phyloP scores from a whole-genome alignment of 2,329 filamentous ascomycete species.

The Ilyonectria robusta region DNA sequence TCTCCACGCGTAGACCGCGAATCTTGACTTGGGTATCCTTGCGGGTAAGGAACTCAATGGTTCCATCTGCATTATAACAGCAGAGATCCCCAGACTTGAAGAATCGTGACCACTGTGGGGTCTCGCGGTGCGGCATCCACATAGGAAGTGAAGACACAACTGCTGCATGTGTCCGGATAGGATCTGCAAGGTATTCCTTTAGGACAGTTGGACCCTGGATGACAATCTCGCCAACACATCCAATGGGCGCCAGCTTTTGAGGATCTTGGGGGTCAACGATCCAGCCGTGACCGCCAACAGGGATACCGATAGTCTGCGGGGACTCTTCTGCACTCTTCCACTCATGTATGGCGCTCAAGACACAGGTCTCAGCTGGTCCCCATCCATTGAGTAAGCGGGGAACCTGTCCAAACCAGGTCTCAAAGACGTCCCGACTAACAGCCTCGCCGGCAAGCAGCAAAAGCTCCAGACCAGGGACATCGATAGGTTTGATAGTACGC shows the following conservation, averaged over 20 bases:
- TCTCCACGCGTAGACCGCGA: constrained; percentile 70
- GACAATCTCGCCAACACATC: constrained; percentile 33
- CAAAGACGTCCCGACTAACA: constrained; percentile 22
- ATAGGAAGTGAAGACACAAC: constrained; percentile 4
- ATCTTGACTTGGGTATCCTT: constrained; percentile 73
- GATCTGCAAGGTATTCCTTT: constrained; percentile 61
- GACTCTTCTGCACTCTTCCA: constrained; percentile 9
- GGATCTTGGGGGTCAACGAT: constrained; percentile 29
- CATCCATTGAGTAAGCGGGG: constrained; percentile 32
- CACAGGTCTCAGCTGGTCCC: constrained; percentile 32
- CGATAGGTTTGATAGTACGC: not conserved
- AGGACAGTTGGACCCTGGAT: constrained; percentile 55
- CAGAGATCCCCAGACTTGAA: constrained; percentile 67
- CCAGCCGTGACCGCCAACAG: constrained; percentile 30
- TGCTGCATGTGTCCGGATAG: not conserved
- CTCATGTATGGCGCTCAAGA: constrained; percentile 27
- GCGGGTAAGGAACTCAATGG: constrained; percentile 62
- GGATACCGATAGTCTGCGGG: constrained; percentile 17
- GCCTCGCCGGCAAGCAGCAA: constrained; percentile 29
- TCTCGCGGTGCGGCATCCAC: not conserved
- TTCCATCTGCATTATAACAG: constrained; percentile 51
- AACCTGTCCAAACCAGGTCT: constrained; percentile 21
- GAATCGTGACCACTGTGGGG: constrained; percentile 12
- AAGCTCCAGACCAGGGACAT: constrained; percentile 13
- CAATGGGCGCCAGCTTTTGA: constrained; percentile 26